Evolutionary conservation across 2,329 filamentous ascomycete species (phyloP).

Genomic region (Botrytis cinerea): DNA sequence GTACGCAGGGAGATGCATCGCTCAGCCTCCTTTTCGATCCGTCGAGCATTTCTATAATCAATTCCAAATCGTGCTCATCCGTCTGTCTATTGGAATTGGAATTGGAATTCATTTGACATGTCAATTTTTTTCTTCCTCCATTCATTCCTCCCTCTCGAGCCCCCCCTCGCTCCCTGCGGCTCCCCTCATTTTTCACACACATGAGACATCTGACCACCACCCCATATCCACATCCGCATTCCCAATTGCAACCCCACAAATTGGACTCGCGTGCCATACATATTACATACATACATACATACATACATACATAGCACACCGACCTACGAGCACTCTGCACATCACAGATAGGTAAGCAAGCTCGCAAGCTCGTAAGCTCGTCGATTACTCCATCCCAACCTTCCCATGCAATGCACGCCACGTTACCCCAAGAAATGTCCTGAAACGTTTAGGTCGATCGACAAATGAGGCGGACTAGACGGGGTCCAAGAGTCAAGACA

Average conservation of each 20-base stretch:
- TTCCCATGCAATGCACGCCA: neutral
- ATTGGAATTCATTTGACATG: neutral
- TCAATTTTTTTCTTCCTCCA: neutral
- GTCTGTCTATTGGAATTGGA: no score
- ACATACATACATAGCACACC: neutral
- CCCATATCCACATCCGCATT: neutral
- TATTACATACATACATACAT: no score
- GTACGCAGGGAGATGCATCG: neutral
- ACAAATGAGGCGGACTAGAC: neutral
- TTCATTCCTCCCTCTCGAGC: neutral
- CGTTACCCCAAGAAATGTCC: slow-evolving; percentile 1
- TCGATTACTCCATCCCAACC: neutral
- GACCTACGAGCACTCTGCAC: neutral
- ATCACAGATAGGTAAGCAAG: neutral
- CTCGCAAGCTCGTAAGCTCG: neutral
- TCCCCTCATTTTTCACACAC: neutral
- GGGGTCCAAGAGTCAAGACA: neutral
- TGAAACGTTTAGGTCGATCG: neutral
- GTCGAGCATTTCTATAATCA: neutral
- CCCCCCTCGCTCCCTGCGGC: neutral
- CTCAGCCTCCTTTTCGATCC: neutral
- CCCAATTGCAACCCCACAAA: neutral
- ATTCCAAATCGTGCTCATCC: neutral
- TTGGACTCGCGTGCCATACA: neutral
- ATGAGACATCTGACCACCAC: neutral